phyloP scores from a whole-genome alignment of 23 red algal species.

The Gracilaria gracilis region DNA sequence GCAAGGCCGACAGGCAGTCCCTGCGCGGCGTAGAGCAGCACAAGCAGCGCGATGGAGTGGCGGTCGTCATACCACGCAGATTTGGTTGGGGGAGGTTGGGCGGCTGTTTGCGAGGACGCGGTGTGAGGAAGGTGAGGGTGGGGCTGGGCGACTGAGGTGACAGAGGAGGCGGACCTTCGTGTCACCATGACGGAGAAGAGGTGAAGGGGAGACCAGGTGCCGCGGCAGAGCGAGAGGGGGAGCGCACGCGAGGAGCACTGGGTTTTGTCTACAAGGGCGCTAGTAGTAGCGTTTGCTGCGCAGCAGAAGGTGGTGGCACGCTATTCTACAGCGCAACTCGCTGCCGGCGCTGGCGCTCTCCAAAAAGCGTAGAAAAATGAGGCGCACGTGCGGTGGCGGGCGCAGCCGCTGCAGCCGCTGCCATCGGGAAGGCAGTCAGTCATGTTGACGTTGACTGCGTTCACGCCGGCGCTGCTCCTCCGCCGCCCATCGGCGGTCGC shows the following conservation, averaged over 20 bases:
- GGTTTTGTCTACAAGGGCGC: too few species aligned
- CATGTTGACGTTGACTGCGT: background rate
- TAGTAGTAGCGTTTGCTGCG: too few species aligned
- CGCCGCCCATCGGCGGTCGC: too few species aligned
- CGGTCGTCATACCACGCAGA: conserved; percentile 64
- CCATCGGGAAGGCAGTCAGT: background rate
- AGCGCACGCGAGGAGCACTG: too few species aligned
- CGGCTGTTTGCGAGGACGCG: background rate
- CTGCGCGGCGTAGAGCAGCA: conserved; percentile 84
- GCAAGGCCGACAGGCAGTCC: conserved; percentile 90
- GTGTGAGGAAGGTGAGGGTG: background rate
- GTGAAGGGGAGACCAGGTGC: background rate
- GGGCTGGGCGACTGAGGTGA: background rate
- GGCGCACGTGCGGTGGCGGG: too few species aligned
- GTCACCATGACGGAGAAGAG: background rate
- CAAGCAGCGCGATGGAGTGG: conserved; percentile 56
- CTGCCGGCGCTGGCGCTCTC: too few species aligned
- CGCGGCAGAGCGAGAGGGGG: background rate
- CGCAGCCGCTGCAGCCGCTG: too few species aligned
- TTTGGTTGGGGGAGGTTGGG: background rate
- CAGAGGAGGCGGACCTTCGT: background rate
- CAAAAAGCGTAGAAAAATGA: background rate
- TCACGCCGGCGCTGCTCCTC: too few species aligned
- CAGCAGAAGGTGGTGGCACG: too few species aligned
- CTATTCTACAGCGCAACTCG: too few species aligned